Percentiles rank a stretch among this genome's conserved stretches.
These are phyloP conservation scores for Sugiyamaella grinbergsii DNA, from an alignment of 1,139 yeast species.

Conservation along the genomic window DNA sequence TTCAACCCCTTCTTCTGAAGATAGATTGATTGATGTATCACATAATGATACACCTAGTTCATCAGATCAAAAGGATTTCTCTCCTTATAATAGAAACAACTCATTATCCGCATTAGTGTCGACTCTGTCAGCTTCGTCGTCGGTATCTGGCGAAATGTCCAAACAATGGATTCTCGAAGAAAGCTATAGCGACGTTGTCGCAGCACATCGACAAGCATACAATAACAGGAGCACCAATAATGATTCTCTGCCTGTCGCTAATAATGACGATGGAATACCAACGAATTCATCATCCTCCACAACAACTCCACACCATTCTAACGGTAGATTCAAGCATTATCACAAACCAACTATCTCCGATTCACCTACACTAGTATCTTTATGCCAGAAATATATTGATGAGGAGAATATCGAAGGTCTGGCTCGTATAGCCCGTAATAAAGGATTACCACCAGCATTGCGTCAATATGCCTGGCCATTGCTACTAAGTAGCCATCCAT, in stretches of 20 bases:
- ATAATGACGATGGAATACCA: neutral
- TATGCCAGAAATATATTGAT: constrained; percentile 48
- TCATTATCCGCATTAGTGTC: constrained; percentile 35
- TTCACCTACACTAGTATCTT: constrained; percentile 40
- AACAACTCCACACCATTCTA: constrained; percentile 22
- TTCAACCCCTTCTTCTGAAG: neutral
- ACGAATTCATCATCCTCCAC: constrained; percentile 13
- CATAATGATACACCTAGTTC: no score
- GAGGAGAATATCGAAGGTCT: constrained; percentile 64
- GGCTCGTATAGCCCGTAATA: constrained; percentile 77
- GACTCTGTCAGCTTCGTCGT: constrained; percentile 38
- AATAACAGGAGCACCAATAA: constrained; percentile 9
- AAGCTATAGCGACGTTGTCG: constrained; percentile 16
- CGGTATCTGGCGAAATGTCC: constrained; percentile 33
- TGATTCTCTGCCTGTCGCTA: neutral
- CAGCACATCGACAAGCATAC: constrained; percentile 15
- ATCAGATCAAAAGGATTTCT: constrained; percentile 1
- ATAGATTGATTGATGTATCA: neutral
- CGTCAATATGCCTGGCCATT: constrained; percentile 86
- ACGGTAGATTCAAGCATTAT: constrained; percentile 42
- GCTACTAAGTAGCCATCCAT: constrained; percentile 78
- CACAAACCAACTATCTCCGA: constrained; percentile 44
- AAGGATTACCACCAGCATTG: constrained; percentile 82
- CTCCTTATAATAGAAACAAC: constrained; percentile 13
- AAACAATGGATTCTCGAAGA: constrained; percentile 21